Percentiles rank a stretch among this genome's conserved stretches.
phyloP scores from a whole-genome alignment of 257 asterid genomes.

The Osmanthus fragrans region DNA sequence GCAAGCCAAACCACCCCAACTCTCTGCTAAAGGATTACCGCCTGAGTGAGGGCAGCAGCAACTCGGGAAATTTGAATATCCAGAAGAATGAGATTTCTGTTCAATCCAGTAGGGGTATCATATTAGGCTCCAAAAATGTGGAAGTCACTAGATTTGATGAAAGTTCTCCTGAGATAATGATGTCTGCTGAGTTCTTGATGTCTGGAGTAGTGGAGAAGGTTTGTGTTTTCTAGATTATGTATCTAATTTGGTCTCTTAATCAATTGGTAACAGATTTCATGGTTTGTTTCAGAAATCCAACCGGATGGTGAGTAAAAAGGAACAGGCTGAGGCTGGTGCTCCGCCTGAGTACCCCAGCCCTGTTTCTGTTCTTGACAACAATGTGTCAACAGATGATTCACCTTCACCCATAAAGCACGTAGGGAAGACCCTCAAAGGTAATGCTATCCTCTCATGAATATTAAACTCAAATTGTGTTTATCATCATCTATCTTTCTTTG shows the following conservation, averaged over 20 bases:
- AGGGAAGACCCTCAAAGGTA: slow-evolving; percentile 60
- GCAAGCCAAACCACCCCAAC: slow-evolving; percentile 48
- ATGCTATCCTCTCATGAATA: slow-evolving; percentile 10
- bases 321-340: slow-evolving; percentile 43
- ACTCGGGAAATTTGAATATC: slow-evolving; percentile 36
- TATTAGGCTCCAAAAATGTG: slow-evolving; percentile 36
- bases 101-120: slow-evolving; percentile 36
- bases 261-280: slow-evolving; percentile 26
- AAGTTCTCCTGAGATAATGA: slow-evolving; percentile 33
- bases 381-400: slow-evolving; percentile 43
- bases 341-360: slow-evolving; percentile 80
- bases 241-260: background rate
- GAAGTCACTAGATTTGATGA: slow-evolving; percentile 38
- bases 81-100: slow-evolving; percentile 40
- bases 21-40: slow-evolving; percentile 44
- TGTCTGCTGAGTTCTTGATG: slow-evolving; percentile 33
- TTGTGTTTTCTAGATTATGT: slow-evolving; percentile 16
- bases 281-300: slow-evolving; percentile 55
- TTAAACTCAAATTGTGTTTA: background rate
- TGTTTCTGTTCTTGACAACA: slow-evolving; percentile 67
- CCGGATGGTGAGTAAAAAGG: slow-evolving; percentile 46
- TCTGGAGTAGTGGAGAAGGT: slow-evolving; percentile 46
- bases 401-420: slow-evolving; percentile 62
- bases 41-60: slow-evolving; percentile 40
- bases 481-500: background rate